Conservation (phyloP, 306 rosid species). For the Fagus sylvatica region DNA sequence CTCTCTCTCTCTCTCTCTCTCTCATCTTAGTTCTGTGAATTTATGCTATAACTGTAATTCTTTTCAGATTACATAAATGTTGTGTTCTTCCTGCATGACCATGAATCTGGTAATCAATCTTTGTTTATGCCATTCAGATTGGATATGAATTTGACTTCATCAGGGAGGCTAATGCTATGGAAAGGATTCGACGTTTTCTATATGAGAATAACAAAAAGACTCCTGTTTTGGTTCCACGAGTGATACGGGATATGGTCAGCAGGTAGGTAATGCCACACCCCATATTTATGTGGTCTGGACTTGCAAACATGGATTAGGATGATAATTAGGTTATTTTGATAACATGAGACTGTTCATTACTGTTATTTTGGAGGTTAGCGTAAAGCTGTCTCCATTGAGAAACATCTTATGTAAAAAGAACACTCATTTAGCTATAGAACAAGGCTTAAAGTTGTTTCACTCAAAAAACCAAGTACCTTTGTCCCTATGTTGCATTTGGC, state of each 20-base stretch:
- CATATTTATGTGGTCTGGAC: conserved; percentile 29
- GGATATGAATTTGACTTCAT: conserved; percentile 92
- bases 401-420: neutral
- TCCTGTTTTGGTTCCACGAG: conserved; percentile 85
- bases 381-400: neutral
- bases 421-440: neutral
- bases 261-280: conserved; percentile 50
- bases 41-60: neutral
- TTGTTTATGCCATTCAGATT: conserved; percentile 51
- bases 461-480: neutral
- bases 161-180: conserved; percentile 89
- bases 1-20: neutral
- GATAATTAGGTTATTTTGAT: neutral
- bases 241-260: conserved; percentile 61
- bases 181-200: conserved; percentile 64
- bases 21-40: neutral
- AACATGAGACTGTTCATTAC: neutral
- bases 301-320: conserved; percentile 18
- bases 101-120: conserved; percentile 26
- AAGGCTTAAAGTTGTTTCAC: neutral
- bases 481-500: neutral
- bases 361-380: conserved; percentile 10
- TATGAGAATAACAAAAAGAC: conserved; percentile 61
- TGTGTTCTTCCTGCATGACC: conserved; percentile 26
- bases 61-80: conserved; percentile 5